Conservation (phyloP, 2,329 filamentous ascomycete genomes). For the Claviceps humidiphila region DNA sequence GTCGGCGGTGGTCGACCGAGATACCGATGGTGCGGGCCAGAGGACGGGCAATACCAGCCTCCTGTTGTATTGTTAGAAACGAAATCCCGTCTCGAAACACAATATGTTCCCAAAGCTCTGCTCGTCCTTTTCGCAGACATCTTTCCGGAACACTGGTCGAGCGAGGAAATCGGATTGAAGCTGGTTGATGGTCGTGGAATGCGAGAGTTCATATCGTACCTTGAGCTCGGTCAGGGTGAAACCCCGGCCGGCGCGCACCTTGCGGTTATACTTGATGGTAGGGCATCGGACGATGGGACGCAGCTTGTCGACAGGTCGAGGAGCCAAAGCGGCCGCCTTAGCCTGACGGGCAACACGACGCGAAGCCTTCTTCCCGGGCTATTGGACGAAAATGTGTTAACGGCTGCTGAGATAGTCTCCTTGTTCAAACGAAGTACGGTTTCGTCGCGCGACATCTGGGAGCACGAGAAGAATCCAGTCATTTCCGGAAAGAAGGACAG, state of each 20-base stretch:
- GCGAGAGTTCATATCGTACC: constrained; percentile 41
- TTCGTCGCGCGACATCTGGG: neutral
- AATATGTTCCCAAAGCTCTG: neutral
- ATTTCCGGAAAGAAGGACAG: neutral
- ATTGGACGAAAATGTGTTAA: constrained; percentile 6
- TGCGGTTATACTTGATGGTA: constrained; percentile 98
- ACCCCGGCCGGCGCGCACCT: constrained; percentile 88
- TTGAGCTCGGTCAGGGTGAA: constrained; percentile 97
- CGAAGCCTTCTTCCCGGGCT: constrained; percentile 94
- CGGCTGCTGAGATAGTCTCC: neutral
- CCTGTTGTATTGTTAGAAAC: constrained; percentile 40
- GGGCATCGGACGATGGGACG: constrained; percentile 95
- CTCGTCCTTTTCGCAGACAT: neutral
- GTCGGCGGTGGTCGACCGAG: constrained; percentile 87
- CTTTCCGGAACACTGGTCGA: neutral
- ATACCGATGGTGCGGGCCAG: constrained; percentile 95
- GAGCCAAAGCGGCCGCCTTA: constrained; percentile 91
- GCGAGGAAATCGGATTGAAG: neutral
- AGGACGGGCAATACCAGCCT: constrained; percentile 89
- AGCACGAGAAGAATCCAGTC: neutral
- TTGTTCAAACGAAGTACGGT: neutral
- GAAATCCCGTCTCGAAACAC: neutral
- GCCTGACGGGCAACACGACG: constrained; percentile 81
- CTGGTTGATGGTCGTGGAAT: neutral
- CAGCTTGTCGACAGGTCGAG: constrained; percentile 93